Evolutionary conservation across 345 rosid species (phyloP), one percentile per base, ranked within the genome.

Genomic region (Salix caprea): DNA sequence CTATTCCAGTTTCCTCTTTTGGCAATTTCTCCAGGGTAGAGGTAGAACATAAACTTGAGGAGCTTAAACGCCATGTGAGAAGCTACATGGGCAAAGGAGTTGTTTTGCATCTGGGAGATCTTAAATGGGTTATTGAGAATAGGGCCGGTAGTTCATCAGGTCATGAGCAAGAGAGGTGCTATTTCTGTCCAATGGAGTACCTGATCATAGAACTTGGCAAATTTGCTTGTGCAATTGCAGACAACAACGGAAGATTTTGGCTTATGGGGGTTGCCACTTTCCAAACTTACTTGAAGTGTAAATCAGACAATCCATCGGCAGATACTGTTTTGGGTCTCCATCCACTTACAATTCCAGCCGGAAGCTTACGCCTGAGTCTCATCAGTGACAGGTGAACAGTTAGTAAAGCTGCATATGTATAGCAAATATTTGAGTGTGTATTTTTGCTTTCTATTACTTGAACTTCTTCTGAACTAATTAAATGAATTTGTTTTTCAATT

Each of bases 181-280:
- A 68, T 70, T 85, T 78, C 52, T 77, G 89, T 80, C 88, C 86
- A 21, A 78, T 91, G 74, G 98, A 91, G 81, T 89, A 89, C 83
- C 81, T 90, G 89, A 85, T 93, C 60, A 81, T 82, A 89, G 97
- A 90, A 85, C 56, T 95, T 73, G 93, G 91, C 73, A 90, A 90
- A 81, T 81, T 93, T 80, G 83, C 81, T 72, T 77, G 82, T 67
- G 89, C 85, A 61, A 65, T 83, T 69, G 88, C 88, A 73, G 93
- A 82, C 18, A 83, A 12, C n/a, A 52, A 80, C 80, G 88, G 85
- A 23, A 87, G 87, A 80, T 80, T 93, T 84, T 90, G 93, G 93
- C 75, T 95, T n/a, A 71, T 93, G 85, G 97, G 94, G 52, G 85
- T 88, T 71, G 93, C 99, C n/a, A 91, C 94, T 80, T 90, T 91